Conservation (phyloP, 83 land plant species). For the Thuja plicata region DNA sequence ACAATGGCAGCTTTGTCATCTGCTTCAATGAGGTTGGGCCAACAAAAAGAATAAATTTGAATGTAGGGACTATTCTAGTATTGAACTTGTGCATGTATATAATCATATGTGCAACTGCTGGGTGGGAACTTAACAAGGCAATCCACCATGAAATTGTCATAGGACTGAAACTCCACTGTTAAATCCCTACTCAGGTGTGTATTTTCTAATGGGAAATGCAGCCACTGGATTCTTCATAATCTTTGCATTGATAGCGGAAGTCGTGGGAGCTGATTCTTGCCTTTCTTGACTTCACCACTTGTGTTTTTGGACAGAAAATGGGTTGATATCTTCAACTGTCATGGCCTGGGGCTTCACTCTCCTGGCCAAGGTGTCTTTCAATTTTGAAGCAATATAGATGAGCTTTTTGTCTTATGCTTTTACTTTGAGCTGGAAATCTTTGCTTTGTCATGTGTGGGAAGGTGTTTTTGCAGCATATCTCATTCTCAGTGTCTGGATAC, state of each 20-base stretch:
- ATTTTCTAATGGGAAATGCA: no score
- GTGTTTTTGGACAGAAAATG: conserved; percentile 33
- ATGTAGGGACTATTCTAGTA: conserved; percentile 42
- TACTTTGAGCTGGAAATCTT: not conserved
- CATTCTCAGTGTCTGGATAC: not conserved
- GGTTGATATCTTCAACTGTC: conserved; percentile 42
- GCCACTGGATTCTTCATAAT: no score
- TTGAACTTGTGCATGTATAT: conserved; percentile 80
- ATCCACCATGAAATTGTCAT: conserved; percentile 59
- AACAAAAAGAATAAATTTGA: not conserved
- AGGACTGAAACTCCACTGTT: conserved; percentile 12
- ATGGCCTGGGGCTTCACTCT: conserved; percentile 63
- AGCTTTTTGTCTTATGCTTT: not conserved
- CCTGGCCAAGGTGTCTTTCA: conserved; percentile 37
- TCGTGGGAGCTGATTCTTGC: not conserved
- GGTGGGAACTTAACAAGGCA: conserved; percentile 67
- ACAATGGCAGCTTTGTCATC: no score
- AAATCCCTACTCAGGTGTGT: no score
- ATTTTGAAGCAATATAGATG: not conserved
- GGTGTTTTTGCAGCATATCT: not conserved
- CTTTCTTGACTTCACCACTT: conserved; percentile 43
- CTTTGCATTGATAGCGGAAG: no score
- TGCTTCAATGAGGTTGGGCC: conserved; percentile 17
- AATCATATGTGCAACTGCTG: conserved; percentile 62
- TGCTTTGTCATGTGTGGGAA: not conserved